Evolutionary conservation across 345 rosid genomes (phyloP), one percentile per base, ranked within the genome.

Genomic region (Clarkia xantiana): DNA sequence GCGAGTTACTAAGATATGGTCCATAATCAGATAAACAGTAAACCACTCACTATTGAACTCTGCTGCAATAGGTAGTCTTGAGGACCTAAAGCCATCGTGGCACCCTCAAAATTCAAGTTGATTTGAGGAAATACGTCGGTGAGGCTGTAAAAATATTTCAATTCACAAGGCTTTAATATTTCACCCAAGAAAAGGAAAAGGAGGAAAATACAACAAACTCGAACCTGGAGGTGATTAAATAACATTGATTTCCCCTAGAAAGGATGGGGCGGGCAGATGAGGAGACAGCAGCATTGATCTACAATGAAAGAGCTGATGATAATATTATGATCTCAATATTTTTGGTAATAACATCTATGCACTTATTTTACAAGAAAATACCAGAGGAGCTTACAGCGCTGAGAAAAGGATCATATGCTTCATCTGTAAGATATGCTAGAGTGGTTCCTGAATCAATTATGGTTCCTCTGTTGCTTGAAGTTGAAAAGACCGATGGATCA

Each of bases 401-500:
- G 55, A 91, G 54, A 25, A 91, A 70, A 58, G 85, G 80, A 65
- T 73, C 68, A 50, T 84, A 86, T 34, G 90, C 95, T 65, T 64
- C 78, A 64, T 80, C 96, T 38, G 91, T 73, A 45, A 91, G 87
- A 72, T 91, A 91, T 8, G 96, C 94, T 71, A 91, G 68, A 67
- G 98, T 86, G 60, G 98, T 91, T 47, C 98, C 98, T 11, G 96
- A 79, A 67, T 91, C 98, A 45, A 91, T 61, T 65, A 91, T 91
- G 3, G 98, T 86, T 67, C 98, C 98, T 55, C 64, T 76, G 40
- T 61, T 78, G 57, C 49, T 72, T 67, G 87, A 66, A 40, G 98
- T 76, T 41, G 76, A 69, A 56, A 91, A 91, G 39, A 78, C 86
- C 1, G 96, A 78, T 6, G 82, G 68, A 67, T 91, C 76, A 59